phyloP scores from a whole-genome alignment of 2,329 filamentous ascomycete genomes.

The Talaromyces rugulosus region DNA sequence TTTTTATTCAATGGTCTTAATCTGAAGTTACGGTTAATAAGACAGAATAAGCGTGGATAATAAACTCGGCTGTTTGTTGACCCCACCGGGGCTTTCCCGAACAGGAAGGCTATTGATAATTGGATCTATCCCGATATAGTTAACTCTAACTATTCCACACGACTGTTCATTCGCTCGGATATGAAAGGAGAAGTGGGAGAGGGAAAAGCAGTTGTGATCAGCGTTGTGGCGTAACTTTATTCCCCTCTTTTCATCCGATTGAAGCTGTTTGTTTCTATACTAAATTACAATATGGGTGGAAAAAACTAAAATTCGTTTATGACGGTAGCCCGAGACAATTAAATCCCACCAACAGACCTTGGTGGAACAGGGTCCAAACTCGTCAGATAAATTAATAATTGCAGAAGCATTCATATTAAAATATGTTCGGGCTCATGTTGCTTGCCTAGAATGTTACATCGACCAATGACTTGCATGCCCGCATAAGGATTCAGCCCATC shows the following conservation, averaged over 20 bases:
- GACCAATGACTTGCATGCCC: neutral
- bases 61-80: neutral
- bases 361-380: neutral
- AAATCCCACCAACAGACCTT: neutral
- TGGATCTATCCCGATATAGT: neutral
- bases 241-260: neutral
- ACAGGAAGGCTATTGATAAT: neutral
- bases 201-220: neutral
- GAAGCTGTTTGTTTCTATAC: neutral
- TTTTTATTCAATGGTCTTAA: neutral
- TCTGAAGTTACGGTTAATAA: neutral
- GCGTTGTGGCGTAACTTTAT: neutral
- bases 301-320: neutral
- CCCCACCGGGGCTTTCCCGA: neutral
- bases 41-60: neutral
- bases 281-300: neutral
- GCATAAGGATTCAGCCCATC: neutral
- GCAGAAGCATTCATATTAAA: neutral
- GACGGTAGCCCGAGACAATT: neutral
- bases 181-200: neutral
- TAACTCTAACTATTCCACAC: neutral
- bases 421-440: neutral
- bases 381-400: neutral
- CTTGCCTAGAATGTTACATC: neutral
- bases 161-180: neutral